A percentile compares a stretch with the other conserved stretches of the same genome.
Evolutionary conservation across 352 stramenopile species (phyloP).

Genomic region (Globisporangium yorkense): DNA sequence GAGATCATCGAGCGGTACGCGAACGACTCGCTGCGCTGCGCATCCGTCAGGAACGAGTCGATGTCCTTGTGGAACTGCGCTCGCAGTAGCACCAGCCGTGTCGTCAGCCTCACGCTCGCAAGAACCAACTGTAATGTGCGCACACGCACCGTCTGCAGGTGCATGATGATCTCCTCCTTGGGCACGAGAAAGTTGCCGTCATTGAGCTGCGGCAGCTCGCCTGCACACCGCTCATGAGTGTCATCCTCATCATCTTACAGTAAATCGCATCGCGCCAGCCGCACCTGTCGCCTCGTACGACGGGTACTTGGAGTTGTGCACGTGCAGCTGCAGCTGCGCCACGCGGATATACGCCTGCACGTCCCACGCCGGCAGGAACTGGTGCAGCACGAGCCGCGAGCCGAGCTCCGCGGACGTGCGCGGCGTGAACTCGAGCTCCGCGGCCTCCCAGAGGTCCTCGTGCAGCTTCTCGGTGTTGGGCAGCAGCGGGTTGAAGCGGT

Average conservation of each 20-base stretch:
- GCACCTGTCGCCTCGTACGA: slow-evolving; percentile 69
- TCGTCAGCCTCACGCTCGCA: no score
- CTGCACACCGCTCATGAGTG: slow-evolving; percentile 12
- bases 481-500: slow-evolving; percentile 76
- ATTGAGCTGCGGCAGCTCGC: slow-evolving; percentile 76
- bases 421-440: slow-evolving; percentile 49
- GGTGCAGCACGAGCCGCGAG: slow-evolving; percentile 66
- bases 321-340: slow-evolving; percentile 63
- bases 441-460: slow-evolving; percentile 46
- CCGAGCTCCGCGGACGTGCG: slow-evolving; percentile 68
- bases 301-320: slow-evolving; percentile 85
- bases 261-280: background rate
- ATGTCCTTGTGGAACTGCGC: slow-evolving; percentile 76
- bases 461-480: slow-evolving; percentile 67
- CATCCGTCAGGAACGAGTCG: slow-evolving; percentile 56
- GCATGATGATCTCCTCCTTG: slow-evolving; percentile 82
- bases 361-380: slow-evolving; percentile 82
- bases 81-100: background rate
- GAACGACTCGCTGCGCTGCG: slow-evolving; percentile 76
- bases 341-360: slow-evolving; percentile 83
- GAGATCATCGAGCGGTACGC: slow-evolving; percentile 78
- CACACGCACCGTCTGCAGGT: slow-evolving; percentile 65
- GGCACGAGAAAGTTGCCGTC: slow-evolving; percentile 85
- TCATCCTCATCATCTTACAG: background rate
- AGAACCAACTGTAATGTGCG: no score